Base-by-base conservation (phyloP, 306 rosid species). In the Luffa acutangula region DNA sequence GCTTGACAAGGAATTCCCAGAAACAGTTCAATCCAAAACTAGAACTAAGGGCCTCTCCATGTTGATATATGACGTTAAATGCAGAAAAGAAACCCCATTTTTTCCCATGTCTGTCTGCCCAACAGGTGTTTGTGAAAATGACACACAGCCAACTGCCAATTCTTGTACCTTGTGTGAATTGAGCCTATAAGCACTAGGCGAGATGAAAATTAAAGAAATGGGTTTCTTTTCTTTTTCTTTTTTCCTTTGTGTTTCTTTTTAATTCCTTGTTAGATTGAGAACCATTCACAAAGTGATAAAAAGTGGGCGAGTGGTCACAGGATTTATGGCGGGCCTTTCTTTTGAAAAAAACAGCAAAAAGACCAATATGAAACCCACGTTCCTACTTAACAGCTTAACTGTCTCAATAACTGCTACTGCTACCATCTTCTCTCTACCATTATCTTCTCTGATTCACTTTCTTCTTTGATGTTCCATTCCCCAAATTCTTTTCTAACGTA, bases 301-400 rank as follows among this genome's bases (percentile, higher is more conserved):
- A 89, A 88, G 93, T 89, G 87, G 84, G 84, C 52, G 25, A 88
- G 89, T 88, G 85, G 89, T 93, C 97, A 91, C 97, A 90, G 31
- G 97, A 83, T 76, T 76, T 84, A 56, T 76, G 94, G 90, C 85
- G 88, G 90, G 89, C 36, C 52, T 82, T 77, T 83, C 92, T 84
- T 92, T 90, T 87, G 88, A 87, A 93, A 90, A 37, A 81, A 75
- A 79, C 48, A 83, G 75, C 80, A 76, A 12, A 69, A 49, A 69
- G 64, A 75, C 75, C 83, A 85, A 57, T 74, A 82, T 21, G 87
- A 88, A 88, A 90, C 89, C 89, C 93, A 91, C 95, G 92, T 89
- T 82, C 85, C 86, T 80, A 85, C 83, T 85, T 81, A 87, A 79
- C 91, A 65, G 54, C 86, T 87, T 86, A 87, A 87, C 97, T 60